Evolutionary conservation across 768 basidiomycete species (phyloP), one percentile per base, ranked within the genome.

Genomic region (Kwoniella sp.): DNA sequence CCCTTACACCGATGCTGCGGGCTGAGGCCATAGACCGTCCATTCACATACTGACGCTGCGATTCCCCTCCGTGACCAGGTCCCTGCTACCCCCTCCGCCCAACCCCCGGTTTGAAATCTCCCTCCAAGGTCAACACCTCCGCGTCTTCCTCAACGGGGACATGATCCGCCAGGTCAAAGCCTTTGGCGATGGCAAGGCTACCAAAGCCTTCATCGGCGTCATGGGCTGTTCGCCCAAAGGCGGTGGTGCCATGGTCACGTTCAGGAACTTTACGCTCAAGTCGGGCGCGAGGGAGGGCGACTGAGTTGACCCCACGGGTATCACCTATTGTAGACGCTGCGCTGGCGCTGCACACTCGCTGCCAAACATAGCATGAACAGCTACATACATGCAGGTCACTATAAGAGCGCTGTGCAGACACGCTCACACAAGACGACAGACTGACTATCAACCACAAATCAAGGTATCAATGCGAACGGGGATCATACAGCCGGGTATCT

Each of bases 211-310:
- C 9, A 38, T 69, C 2, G 67, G 64, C 1, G 56, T 69, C 23
- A 59, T 69, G 64, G 62, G 40, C 14, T 61, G 59, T 50, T 56
- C 50, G 15, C 67, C 67, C 0, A 53, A 59, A 40, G 60, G 58
- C 8, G 57, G 46, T 14, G 66, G 51, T 11, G 57, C 56, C 9
- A 40, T 58, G 28, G 59, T 53, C 2, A 19, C 26, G 2, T 69
- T 65, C 44, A 55, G 26, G 41, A 28, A 53, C 17, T 63, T 69
- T 40, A 28, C 53, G 38, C 36, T 63, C 36, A 50, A 39, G 45
- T 51, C 56, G 37, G 59, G 54, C 20, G 52, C 37, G 7, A 54
- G 63, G 50, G 45, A 40, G 15, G n/a, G n/a, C n/a, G n/a, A n/a
- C n/a, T n/a, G n/a, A n/a, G n/a, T n/a, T n/a, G n/a, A n/a, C n/a